Base-by-base conservation (phyloP, 176 grass and related monocot genomes). In the Carex parvula region DNA sequence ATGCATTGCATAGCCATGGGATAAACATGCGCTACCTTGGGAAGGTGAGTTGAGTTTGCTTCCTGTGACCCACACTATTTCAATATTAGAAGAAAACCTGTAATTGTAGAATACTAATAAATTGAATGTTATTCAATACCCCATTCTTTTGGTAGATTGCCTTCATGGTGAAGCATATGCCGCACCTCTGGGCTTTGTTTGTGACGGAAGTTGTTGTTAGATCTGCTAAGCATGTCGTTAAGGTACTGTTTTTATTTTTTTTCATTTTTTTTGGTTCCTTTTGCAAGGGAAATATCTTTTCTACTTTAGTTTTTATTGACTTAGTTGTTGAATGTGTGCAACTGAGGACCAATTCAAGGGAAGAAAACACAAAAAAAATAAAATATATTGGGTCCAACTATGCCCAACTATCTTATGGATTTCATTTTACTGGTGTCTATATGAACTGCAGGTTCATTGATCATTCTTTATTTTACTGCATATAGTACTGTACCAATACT, bases 11-110 rank as follows among this genome's bases (percentile, higher is more conserved):
- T 90, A 87, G 78, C 79, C 90, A 92, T 85, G 96, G 96, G 55
- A 95, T 99, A 87, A 99, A 95, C 76, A 78, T 99, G 87, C 89
- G 96, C 42, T 99, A 99, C 81, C 88, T 99, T 32, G 96, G 96
- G 70, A 99, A 95, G 84, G 96, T 99, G 83, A 89, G 89, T 84
- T 58, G 87, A 58, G 80, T 85, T 46, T 12, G 61, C 60, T 24
- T 64, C 22, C 71, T 30, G 48, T 54, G 41, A 53, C 5, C 21
- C 12, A 52, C 71, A 75, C 21, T 29, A 29, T 73, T 80, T 80
- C 80, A 81, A 61, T 67, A 50, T 61, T 79, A n/a, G 11, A 68
- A 89, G 29, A 87, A 88, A 68, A 44, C 64, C 29, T 76, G 64
- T 33, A 54, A 64, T 14, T 16, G 37, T 57, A 76, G 26, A 10